phyloP scores from a whole-genome alignment of 2,329 filamentous ascomycete genomes.

The Lasiodiplodia sp. region DNA sequence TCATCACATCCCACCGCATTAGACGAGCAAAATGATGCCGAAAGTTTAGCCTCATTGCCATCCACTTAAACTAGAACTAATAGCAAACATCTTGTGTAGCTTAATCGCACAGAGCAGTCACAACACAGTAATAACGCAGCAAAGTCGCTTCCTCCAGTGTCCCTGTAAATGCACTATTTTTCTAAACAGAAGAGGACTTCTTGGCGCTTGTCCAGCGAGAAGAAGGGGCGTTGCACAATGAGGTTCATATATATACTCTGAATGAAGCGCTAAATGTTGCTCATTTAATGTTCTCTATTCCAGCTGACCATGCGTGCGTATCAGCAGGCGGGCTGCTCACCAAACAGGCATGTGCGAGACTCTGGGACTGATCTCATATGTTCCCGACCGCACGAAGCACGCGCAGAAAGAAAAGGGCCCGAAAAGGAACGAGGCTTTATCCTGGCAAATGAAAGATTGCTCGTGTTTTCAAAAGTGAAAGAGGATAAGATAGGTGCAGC shows the following conservation, averaged over 20 bases:
- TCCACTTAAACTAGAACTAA: background rate
- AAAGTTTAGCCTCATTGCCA: background rate
- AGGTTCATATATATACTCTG: background rate
- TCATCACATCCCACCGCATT: fast-evolving
- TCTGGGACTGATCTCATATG: background rate
- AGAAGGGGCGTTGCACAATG: background rate
- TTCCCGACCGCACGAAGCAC: background rate
- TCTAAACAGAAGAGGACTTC: background rate
- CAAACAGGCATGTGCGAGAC: background rate
- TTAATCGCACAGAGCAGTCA: too few species aligned
- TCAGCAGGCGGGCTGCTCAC: background rate
- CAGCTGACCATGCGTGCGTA: background rate
- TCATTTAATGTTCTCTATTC: background rate
- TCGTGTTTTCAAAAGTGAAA: background rate
- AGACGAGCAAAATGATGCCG: background rate
- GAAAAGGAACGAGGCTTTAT: background rate
- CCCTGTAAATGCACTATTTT: too few species aligned
- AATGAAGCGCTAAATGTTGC: background rate
- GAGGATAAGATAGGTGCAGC: background rate
- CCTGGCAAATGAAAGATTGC: background rate
- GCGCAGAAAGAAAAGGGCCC: too few species aligned
- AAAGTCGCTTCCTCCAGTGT: too few species aligned
- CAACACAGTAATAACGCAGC: too few species aligned
- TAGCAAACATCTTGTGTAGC: too few species aligned
- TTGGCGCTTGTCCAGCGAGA: background rate